A percentile compares a stretch with the other conserved stretches of the same genome.
Evolutionary conservation across 768 basidiomycete species (phyloP).

Genomic region (Paxillus rubicundulus): DNA sequence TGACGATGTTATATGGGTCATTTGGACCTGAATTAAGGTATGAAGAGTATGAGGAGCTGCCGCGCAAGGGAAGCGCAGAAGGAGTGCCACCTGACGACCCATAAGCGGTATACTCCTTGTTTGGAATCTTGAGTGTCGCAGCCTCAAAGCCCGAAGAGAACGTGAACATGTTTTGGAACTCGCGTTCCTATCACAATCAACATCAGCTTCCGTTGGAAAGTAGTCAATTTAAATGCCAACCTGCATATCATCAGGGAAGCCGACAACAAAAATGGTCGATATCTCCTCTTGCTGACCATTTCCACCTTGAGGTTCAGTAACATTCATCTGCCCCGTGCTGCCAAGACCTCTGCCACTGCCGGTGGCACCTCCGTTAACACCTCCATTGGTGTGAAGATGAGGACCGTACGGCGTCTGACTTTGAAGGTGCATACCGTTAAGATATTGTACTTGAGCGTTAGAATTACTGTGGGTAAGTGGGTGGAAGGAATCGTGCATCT

Average conservation of each 20-base stretch:
- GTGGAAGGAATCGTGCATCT: slow-evolving; percentile 35
- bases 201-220: slow-evolving; percentile 15
- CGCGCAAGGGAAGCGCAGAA: slow-evolving; percentile 36
- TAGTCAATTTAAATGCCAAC: slow-evolving; percentile 37
- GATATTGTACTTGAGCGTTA: slow-evolving; percentile 32
- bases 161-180: slow-evolving; percentile 99
- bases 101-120: slow-evolving; percentile 83
- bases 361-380: slow-evolving; percentile 23
- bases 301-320: slow-evolving; percentile 21
- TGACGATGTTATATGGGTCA: slow-evolving; percentile 83
- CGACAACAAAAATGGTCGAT: slow-evolving; percentile 96
- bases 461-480: slow-evolving; percentile 32
- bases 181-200: slow-evolving; percentile 71
- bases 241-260: slow-evolving; percentile 99
- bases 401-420: slow-evolving; percentile 78
- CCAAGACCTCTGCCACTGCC: slow-evolving; percentile 26
- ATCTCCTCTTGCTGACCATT: slow-evolving; percentile 72
- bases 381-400: slow-evolving; percentile 50
- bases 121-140: slow-evolving; percentile 95
- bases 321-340: slow-evolving; percentile 30
- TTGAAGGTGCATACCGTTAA: slow-evolving; percentile 50
- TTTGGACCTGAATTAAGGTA: slow-evolving; percentile 51
- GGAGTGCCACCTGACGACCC: slow-evolving; percentile 42
- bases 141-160: slow-evolving; percentile 96
- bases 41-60: slow-evolving; percentile 34